Conservation (phyloP, 225 moss, liverwort and hornwort species). For the Neckera pumila region DNA sequence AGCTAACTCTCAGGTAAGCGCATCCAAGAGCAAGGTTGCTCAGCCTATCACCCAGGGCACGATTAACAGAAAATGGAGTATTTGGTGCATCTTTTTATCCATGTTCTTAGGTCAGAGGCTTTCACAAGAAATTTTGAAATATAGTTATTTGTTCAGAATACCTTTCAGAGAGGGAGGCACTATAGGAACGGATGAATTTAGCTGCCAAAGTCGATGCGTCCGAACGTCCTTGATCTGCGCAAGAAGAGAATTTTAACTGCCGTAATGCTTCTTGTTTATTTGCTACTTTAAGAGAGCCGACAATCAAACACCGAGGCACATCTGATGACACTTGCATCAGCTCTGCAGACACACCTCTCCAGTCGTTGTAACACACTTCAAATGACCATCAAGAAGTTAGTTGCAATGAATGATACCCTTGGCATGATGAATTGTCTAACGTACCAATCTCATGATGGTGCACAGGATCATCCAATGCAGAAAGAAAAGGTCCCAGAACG, state of each 20-base stretch:
- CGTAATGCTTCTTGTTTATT: background rate
- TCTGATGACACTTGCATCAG: background rate
- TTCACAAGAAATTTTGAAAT: background rate
- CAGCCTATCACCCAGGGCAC: background rate
- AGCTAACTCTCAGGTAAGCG: background rate
- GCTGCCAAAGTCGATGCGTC: conserved; percentile 44
- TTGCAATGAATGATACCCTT: background rate
- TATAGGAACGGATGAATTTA: conserved; percentile 51
- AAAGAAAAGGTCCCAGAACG: conserved; percentile 56
- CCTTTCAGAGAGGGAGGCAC: conserved; percentile 59
- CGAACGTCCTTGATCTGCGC: conserved; percentile 50
- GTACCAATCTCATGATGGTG: conserved; percentile 62
- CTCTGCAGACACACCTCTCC: background rate
- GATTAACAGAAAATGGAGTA: background rate
- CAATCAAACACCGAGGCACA: background rate
- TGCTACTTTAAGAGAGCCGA: background rate
- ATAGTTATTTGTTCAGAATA: background rate
- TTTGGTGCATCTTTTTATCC: background rate
- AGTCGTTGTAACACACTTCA: background rate
- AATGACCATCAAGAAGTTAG: background rate
- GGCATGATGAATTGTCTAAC: background rate
- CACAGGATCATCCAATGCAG: conserved; percentile 58
- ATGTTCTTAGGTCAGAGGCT: background rate
- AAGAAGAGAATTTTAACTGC: background rate
- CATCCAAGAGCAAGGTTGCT: background rate